Base-by-base conservation (phyloP, 2,329 filamentous ascomycete species). In the Aspergillus sergii region DNA sequence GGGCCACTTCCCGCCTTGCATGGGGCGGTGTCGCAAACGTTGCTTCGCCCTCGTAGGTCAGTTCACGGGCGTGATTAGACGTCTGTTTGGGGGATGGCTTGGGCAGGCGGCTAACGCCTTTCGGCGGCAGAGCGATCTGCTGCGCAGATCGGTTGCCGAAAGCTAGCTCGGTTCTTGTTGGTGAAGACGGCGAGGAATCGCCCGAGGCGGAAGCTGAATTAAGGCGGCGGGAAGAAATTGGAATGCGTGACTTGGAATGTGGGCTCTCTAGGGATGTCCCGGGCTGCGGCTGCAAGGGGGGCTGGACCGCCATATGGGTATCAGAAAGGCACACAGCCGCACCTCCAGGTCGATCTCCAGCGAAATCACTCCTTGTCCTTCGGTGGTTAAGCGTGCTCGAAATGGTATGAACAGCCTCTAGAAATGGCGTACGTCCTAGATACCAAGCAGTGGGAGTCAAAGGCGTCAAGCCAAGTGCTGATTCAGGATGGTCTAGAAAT, bases 401-500 rank as follows among this genome's bases (percentile, higher is more conserved):
- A 23, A 62, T 68, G 4, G 66, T 68, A 55, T 76, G 75, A 23
- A 79, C 73, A 26, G 75, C 76, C 62, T 83, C 81, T 23, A 83
- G 69, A 46, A 78, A 78, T 34, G 79, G 77, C 16, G 78, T 78
- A 21, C 78, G 76, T 46, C 80, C 82, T 32, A 80, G 82, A 75
- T 90, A 90, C 87, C 88, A 91, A 62, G 88, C 87, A 48, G 86
- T 88, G 12, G 89, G 88, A 4, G 89, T 92, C 16, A 85, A 78
- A 16, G 88, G 86, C 66, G 89, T 86, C 61, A 80, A 74, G 65
- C 86, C 84, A 45, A 82, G 62, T n/a, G 71, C 67, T 21, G 62
- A 71, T 46, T 73, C 75, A 63, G 64, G 75, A 65, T 70, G 79
- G 72, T 78, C 80, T 57, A 75, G 65, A 65, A 79, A 76, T 61